phyloP scores from a whole-genome alignment of 495 filamentous ascomycete species.

The Penicillium egyptiacum region DNA sequence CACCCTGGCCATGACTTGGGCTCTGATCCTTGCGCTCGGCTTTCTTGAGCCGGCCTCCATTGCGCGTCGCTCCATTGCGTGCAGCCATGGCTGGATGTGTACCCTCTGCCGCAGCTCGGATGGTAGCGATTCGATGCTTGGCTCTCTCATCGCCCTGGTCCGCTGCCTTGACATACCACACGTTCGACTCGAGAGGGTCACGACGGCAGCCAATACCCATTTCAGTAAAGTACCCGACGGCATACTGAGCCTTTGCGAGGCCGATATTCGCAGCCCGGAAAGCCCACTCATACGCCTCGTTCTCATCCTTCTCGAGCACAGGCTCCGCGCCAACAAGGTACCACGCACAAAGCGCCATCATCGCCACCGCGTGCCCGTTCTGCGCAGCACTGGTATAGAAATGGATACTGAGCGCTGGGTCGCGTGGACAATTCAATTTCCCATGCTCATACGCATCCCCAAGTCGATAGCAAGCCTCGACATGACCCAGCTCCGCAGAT shows the following conservation, averaged over 20 bases:
- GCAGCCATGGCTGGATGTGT: slow-evolving; percentile 46
- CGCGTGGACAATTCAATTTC: slow-evolving; percentile 77
- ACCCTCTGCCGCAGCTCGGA: slow-evolving; percentile 81
- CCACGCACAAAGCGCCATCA: slow-evolving; percentile 99
- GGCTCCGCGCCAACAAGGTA: slow-evolving; percentile 96
- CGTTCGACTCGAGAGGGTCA: slow-evolving; percentile 91
- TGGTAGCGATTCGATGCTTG: slow-evolving; percentile 79
- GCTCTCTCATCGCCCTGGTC: slow-evolving; percentile 90
- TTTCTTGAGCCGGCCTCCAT: slow-evolving; percentile 13
- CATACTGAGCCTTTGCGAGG: slow-evolving; percentile 90
- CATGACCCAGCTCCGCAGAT: slow-evolving; percentile 86
- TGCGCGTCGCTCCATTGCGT: slow-evolving; percentile 18
- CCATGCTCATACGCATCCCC: slow-evolving; percentile 98
- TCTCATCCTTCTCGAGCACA: slow-evolving; percentile 89
- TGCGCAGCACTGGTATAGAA: slow-evolving; percentile 95
- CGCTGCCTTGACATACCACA: slow-evolving; percentile 97
- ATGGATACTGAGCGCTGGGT: slow-evolving; percentile 92
- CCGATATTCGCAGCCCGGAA: slow-evolving; percentile 82
- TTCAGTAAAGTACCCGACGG: slow-evolving; percentile 95
- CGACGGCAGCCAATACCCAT: slow-evolving; percentile 95
- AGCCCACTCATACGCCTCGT: slow-evolving; percentile 97
- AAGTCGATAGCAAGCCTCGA: slow-evolving; percentile 79
- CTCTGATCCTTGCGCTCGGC: slow-evolving; percentile 18
- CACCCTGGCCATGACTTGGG: slow-evolving; percentile 14
- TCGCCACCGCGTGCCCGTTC: slow-evolving; percentile 77